Conservation (phyloP, 2,329 filamentous ascomycete genomes). For the Fusarium praegraminearum region DNA sequence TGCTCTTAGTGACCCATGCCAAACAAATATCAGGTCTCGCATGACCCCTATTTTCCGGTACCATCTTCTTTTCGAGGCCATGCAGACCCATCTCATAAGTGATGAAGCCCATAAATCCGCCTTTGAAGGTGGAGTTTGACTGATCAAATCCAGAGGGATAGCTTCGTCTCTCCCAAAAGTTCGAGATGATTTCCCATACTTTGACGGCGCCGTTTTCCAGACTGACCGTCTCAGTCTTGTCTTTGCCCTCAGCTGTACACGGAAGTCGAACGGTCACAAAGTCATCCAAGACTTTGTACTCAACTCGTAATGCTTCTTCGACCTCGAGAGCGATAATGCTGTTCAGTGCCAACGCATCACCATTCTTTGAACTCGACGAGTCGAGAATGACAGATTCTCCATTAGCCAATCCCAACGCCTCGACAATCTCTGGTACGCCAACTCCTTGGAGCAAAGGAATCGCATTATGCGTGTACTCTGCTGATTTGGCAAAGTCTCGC, state of each 20-base stretch:
- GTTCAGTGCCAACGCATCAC: constrained; percentile 63
- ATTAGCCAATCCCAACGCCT: constrained; percentile 57
- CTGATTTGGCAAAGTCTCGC: constrained; percentile 27
- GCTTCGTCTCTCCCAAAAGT: constrained; percentile 55
- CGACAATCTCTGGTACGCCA: constrained; percentile 67
- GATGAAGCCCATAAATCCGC: constrained; percentile 85
- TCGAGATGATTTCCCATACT: constrained; percentile 65
- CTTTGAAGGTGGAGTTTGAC: constrained; percentile 72
- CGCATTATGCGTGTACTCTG: constrained; percentile 55
- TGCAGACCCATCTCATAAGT: constrained; percentile 84
- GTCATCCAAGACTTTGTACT: constrained; percentile 66
- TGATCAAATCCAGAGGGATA: constrained; percentile 36
- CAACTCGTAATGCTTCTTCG: constrained; percentile 66
- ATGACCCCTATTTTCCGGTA: constrained; percentile 50
- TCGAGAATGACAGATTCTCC: constrained; percentile 69
- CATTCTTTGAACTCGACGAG: constrained; percentile 66
- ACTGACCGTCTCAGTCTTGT: constrained; percentile 32
- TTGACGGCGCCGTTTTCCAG: constrained; percentile 48
- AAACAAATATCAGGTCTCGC: constrained; percentile 78
- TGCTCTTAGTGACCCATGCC: constrained; percentile 79
- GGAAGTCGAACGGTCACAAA: constrained; percentile 51
- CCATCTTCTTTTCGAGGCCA: constrained; percentile 49
- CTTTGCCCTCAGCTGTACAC: background rate
- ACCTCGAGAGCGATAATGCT: constrained; percentile 80
- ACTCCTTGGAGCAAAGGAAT: constrained; percentile 60